Evolutionary conservation across 2,329 filamentous ascomycete species (phyloP).

Genomic region (Colletotrichum sidae): DNA sequence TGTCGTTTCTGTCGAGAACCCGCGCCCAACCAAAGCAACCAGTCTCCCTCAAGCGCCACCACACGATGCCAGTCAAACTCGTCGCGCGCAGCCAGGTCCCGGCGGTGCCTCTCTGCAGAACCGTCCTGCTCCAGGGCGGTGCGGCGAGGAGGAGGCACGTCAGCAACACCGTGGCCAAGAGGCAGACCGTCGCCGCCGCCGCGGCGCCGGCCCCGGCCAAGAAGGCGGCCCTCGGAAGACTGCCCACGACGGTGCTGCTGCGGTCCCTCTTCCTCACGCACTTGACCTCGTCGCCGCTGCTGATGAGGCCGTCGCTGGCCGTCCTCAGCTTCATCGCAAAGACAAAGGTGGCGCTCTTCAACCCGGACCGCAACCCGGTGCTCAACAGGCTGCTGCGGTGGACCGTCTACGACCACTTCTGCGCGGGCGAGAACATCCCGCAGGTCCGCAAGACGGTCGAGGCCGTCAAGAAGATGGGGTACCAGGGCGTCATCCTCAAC

Average conservation of each 20-base stretch:
- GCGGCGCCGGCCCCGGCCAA: neutral
- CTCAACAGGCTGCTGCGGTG: constrained; percentile 78
- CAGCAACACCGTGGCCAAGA: constrained; percentile 25
- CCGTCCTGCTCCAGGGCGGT: constrained; percentile 13
- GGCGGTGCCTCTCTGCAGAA: constrained; percentile 19
- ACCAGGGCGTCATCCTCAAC: constrained; percentile 84
- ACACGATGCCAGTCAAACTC: constrained; percentile 29
- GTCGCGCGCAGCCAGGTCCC: constrained; percentile 12
- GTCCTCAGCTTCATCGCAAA: constrained; percentile 28
- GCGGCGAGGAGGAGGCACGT: constrained; percentile 9
- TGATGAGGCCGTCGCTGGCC: constrained; percentile 28
- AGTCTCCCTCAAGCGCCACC: neutral
- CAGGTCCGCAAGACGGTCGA: constrained; percentile 77
- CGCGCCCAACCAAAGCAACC: neutral
- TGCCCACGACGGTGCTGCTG: constrained; percentile 16
- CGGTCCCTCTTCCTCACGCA: constrained; percentile 29
- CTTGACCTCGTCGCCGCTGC: constrained; percentile 23
- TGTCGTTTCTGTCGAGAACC: no score
- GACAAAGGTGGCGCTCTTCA: constrained; percentile 53
- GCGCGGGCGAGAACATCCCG: constrained; percentile 78
- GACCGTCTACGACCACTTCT: constrained; percentile 93
- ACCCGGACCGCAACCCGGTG: constrained; percentile 80
- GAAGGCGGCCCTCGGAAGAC: constrained; percentile 22
- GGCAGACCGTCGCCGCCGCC: neutral
- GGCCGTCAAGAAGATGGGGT: constrained; percentile 79